Conservation (phyloP, 192 early-diverging fungal genomes). For the Coemansia sp. region DNA sequence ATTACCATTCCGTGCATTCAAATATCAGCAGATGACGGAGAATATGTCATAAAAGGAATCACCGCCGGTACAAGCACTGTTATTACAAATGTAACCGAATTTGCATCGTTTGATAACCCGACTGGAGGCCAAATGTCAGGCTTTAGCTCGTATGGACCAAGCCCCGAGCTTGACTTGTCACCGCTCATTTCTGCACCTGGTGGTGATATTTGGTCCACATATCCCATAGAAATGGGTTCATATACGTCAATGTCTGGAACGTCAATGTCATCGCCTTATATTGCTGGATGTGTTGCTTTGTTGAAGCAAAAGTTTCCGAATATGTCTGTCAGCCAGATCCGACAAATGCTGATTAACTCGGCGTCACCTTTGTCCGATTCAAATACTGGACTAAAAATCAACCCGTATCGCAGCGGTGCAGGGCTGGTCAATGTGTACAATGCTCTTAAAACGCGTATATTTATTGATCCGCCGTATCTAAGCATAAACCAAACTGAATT, state of each 20-base stretch:
- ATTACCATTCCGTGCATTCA: constrained; percentile 51
- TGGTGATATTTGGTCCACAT: constrained; percentile 65
- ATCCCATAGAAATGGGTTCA: constrained; percentile 42
- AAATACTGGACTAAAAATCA: constrained; percentile 10
- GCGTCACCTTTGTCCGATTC: constrained; percentile 4
- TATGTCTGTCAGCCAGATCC: constrained; percentile 7
- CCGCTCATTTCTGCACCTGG: constrained; percentile 65
- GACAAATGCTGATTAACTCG: constrained; percentile 8
- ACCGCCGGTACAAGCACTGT: background rate
- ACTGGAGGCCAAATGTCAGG: constrained; percentile 16
- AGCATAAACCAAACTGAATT: constrained; percentile 39
- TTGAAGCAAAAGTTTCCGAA: constrained; percentile 53
- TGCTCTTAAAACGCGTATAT: constrained; percentile 54
- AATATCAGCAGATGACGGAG: constrained; percentile 45
- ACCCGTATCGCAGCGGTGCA: constrained; percentile 54
- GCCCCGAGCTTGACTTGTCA: constrained; percentile 59
- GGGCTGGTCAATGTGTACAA: constrained; percentile 73
- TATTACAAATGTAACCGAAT: constrained; percentile 22
- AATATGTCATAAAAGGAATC: constrained; percentile 21
- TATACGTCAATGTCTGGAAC: constrained; percentile 63
- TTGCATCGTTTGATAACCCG: constrained; percentile 10
- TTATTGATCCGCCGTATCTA: constrained; percentile 58
- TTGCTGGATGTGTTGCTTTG: constrained; percentile 65
- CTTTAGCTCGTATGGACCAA: constrained; percentile 68
- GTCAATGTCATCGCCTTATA: constrained; percentile 78